Conservation (phyloP, 2,329 filamentous ascomycete genomes). For the Cylindrodendrum hubeiense region DNA sequence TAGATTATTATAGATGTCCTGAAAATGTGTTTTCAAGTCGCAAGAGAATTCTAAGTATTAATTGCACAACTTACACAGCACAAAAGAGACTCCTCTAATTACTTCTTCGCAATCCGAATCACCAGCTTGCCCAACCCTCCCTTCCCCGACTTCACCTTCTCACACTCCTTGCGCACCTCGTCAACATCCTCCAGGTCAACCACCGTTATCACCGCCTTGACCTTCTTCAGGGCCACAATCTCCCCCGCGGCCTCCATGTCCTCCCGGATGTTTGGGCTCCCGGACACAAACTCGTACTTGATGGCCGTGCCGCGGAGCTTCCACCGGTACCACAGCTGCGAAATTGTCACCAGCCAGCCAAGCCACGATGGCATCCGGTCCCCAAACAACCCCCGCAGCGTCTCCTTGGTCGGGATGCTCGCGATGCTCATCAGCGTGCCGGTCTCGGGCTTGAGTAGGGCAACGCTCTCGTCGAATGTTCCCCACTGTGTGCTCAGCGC, state of each 20-base stretch:
- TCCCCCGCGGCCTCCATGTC: conserved; percentile 58
- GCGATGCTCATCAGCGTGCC: conserved; percentile 58
- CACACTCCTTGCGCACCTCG: conserved; percentile 55
- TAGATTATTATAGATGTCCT: too few species aligned
- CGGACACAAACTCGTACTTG: conserved; percentile 59
- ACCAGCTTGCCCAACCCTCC: conserved; percentile 46
- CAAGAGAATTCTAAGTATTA: background rate
- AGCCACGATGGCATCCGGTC: conserved; percentile 53
- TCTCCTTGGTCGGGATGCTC: conserved; percentile 49
- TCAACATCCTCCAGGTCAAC: conserved; percentile 58
- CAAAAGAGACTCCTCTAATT: background rate
- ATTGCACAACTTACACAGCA: background rate
- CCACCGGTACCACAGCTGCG: conserved; percentile 56
- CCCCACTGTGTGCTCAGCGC: conserved; percentile 61
- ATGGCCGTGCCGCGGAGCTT: conserved; percentile 59
- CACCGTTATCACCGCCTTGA: conserved; percentile 56
- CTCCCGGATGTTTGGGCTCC: conserved; percentile 53
- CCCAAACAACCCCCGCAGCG: conserved; percentile 49
- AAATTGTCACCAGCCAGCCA: conserved; percentile 50
- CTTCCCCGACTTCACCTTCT: conserved; percentile 48
- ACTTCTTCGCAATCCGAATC: conserved; percentile 35
- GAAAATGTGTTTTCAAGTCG: too few species aligned
- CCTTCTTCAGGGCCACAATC: conserved; percentile 55
- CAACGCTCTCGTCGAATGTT: conserved; percentile 54
- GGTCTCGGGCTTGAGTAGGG: conserved; percentile 50